Conservation (phyloP, 2,329 filamentous ascomycete species). For the Phaeosphaeria sp. region DNA sequence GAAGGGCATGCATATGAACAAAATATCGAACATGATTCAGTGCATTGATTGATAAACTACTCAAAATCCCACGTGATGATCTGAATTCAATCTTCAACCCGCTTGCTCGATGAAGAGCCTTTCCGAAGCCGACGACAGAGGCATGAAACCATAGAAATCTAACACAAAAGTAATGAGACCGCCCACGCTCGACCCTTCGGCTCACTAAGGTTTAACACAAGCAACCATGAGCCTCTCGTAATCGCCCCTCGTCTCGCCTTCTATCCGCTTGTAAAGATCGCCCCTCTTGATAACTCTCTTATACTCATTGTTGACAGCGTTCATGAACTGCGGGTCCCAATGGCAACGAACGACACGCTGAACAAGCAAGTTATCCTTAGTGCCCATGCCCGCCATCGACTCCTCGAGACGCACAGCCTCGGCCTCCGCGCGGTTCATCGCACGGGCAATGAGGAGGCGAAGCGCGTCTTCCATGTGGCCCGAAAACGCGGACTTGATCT, state of each 20-base stretch:
- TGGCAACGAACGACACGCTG: conserved; percentile 80
- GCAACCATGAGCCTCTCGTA: conserved; percentile 80
- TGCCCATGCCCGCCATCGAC: conserved; percentile 85
- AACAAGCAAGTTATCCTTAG: conserved; percentile 82
- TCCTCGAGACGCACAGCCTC: conserved; percentile 85
- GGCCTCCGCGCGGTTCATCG: conserved; percentile 80
- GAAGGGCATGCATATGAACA: background rate
- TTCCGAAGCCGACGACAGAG: background rate
- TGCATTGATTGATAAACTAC: background rate
- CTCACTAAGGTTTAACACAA: conserved; percentile 49
- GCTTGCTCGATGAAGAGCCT: background rate
- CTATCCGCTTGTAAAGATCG: conserved; percentile 71
- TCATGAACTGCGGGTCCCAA: conserved; percentile 79
- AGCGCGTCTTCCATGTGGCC: conserved; percentile 92
- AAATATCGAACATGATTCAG: background rate
- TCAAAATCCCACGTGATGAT: background rate
- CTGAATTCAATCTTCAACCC: background rate
- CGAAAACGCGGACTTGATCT: conserved; percentile 82
- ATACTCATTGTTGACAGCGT: conserved; percentile 81
- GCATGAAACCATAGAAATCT: background rate
- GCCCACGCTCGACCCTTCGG: background rate
- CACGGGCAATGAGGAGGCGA: conserved; percentile 77
- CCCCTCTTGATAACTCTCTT: conserved; percentile 70
- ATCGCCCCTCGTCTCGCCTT: conserved; percentile 84
- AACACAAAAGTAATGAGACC: background rate